phyloP scores from a whole-genome alignment of 768 basidiomycete species.

The Kwoniella bestiolae region DNA sequence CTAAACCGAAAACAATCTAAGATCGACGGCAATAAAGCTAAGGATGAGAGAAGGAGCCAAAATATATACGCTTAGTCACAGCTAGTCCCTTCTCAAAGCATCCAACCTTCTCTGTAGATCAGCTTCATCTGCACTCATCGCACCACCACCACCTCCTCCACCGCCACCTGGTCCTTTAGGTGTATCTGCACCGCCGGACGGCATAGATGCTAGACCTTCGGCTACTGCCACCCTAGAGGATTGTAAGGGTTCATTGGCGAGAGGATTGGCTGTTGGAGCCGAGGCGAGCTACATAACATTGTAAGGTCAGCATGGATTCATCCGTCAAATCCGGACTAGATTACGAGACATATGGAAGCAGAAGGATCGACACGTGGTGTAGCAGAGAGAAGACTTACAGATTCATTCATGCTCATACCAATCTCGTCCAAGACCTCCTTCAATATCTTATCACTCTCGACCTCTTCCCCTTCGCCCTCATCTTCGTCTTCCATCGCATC shows the following conservation, averaged over 20 bases:
- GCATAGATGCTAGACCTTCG: constrained; percentile 70
- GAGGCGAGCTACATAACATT: constrained; percentile 70
- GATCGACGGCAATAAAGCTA: neutral
- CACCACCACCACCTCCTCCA: constrained; percentile 38
- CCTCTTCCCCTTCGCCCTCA: constrained; percentile 89
- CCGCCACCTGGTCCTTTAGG: constrained; percentile 59
- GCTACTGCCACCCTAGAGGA: constrained; percentile 79
- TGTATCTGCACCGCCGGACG: constrained; percentile 57
- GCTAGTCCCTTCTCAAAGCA: constrained; percentile 64
- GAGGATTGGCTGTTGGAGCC: constrained; percentile 71
- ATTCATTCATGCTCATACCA: constrained; percentile 87
- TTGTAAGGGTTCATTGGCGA: constrained; percentile 66
- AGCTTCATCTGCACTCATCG: constrained; percentile 74
- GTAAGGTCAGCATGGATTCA: neutral
- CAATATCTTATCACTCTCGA: constrained; percentile 91
- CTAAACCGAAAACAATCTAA: neutral
- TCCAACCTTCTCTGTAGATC: constrained; percentile 91
- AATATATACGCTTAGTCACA: neutral
- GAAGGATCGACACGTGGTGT: neutral
- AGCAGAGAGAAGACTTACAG: constrained; percentile 53
- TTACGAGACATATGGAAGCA: neutral
- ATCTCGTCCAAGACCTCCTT: constrained; percentile 97
- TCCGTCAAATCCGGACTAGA: neutral
- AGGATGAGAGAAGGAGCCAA: neutral
- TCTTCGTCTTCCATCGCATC: constrained; percentile 85